phyloP scores from a whole-genome alignment of 305 asterid genomes.

The Fraxinus nigra region DNA sequence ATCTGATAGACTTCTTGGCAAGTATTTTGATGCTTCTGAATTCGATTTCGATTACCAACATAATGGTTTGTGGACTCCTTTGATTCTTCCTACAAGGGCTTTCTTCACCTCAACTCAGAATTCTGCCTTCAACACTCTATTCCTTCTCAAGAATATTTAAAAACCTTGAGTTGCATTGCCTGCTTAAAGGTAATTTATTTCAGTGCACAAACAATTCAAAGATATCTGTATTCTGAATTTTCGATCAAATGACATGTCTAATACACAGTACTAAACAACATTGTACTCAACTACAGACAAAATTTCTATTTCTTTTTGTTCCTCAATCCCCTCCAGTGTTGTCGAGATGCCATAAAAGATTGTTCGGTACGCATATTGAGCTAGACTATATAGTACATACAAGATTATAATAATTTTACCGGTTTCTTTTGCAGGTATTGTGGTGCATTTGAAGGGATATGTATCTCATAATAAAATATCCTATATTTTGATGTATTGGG shows the following conservation, averaged over 20 bases:
- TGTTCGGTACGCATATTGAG: too few relatives aligned
- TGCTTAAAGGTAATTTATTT: slow-evolving; percentile 18
- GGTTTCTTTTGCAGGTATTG: slow-evolving; percentile 11
- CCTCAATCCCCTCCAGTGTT: not conserved
- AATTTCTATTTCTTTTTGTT: not conserved
- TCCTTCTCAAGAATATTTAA: not conserved
- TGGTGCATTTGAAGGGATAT: slow-evolving; percentile 11
- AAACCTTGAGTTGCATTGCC: slow-evolving; percentile 20
- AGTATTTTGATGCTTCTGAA: slow-evolving; percentile 38
- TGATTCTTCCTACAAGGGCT: slow-evolving; percentile 26
- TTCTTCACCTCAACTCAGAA: slow-evolving; percentile 19
- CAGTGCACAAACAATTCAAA: not conserved
- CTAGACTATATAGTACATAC: too few relatives aligned
- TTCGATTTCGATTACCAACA: slow-evolving; percentile 42
- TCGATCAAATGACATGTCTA: too few relatives aligned
- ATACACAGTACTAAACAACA: not conserved
- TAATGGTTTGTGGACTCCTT: slow-evolving; percentile 48
- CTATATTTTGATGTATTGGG: not conserved
- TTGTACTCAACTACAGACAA: not conserved
- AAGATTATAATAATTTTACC: too few relatives aligned
- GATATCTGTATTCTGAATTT: too few relatives aligned
- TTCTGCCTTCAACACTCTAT: not conserved
- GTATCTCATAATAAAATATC: not conserved
- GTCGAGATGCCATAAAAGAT: too few relatives aligned
- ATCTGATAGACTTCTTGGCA: slow-evolving; percentile 42